Evolutionary conservation across 768 basidiomycete genomes (phyloP), one percentile per base, ranked within the genome.

Genomic region (Amanita phalloides): DNA sequence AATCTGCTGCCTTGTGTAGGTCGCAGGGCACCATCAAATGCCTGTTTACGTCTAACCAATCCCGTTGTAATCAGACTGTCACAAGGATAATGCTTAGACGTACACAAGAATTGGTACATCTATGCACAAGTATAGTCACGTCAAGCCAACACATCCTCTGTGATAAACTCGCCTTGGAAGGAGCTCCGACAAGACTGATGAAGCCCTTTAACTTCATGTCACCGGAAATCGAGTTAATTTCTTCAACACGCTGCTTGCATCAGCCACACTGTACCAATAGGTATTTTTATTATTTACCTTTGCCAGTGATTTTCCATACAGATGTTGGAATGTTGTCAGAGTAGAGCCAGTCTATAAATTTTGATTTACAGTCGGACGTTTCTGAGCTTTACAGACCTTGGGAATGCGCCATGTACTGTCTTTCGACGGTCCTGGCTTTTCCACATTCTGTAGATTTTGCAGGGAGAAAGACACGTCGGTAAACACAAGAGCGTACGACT

Each of bases 21-120:
- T 88, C 85, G 58, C 81, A 79, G 11, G 62, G 60, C 13, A 76
- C 68, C 28, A 94, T 66, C 3, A 81, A 81, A 58, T 90, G 88
- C 17, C 70, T 72, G 66, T 95, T 95, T 62, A 95, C 74, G 62
- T 86, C 92, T 95, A 58, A 26, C 42, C 28, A 36, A n/a, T 28
- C 44, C 13, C 13, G 33, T 33, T 4, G 13, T 13, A 46, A 37
- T 41, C 42, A 39, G 39, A 55, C 20, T 48, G 41, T 28, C 36
- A 26, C 35, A 49, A 11, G 36, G 48, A 33, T 35, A 57, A 39
- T 33, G 54, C 35, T 25, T 13, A 41, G 20, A 65, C 82, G 58
- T 62, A 93, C 94, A 96, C 39, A 97, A 65, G 68, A 84, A 89
- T 65, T 98, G 94, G 64, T 85, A 79, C n/a, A 77, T 68, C 89